Evolutionary conservation across 805 yeast species (phyloP).

Genomic region (Sugiyamaella americana): DNA sequence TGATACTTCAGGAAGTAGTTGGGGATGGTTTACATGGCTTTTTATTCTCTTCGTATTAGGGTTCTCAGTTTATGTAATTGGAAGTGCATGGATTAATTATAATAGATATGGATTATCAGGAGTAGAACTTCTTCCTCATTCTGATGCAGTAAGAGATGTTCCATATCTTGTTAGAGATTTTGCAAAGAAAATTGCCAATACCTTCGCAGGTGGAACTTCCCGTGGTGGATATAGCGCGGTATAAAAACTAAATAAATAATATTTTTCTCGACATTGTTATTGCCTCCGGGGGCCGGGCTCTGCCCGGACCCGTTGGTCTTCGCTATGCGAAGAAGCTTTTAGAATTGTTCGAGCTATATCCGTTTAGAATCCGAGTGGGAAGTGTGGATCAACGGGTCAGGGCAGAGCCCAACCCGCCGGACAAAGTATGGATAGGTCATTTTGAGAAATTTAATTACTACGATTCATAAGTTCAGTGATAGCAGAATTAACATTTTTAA

Average conservation of each 20-base stretch:
- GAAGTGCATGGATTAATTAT: constrained; percentile 71
- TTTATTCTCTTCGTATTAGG: constrained; percentile 70
- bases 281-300: not conserved
- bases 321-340: too few species aligned
- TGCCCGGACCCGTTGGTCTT: too few species aligned
- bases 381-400: too few species aligned
- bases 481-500: constrained; percentile 63
- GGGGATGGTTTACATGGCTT: constrained; percentile 82
- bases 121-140: constrained; percentile 43
- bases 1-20: constrained; percentile 36
- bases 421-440: too few species aligned
- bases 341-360: too few species aligned
- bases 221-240: constrained; percentile 95
- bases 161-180: constrained; percentile 71
- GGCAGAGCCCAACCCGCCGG: too few species aligned
- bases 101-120: constrained; percentile 61
- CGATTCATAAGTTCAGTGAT: constrained; percentile 42
- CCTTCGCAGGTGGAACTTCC: constrained; percentile 51
- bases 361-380: too few species aligned
- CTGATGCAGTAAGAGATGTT: constrained; percentile 55
- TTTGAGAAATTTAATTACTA: not conserved
- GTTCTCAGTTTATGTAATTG: constrained; percentile 64
- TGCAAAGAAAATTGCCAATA: constrained; percentile 58
- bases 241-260: constrained; percentile 28
- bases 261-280: not conserved